A percentile compares a stretch with the other conserved stretches of the same genome.
phyloP scores from a whole-genome alignment of 1,284 basidiomycete species.

The Tremellales sp. region DNA sequence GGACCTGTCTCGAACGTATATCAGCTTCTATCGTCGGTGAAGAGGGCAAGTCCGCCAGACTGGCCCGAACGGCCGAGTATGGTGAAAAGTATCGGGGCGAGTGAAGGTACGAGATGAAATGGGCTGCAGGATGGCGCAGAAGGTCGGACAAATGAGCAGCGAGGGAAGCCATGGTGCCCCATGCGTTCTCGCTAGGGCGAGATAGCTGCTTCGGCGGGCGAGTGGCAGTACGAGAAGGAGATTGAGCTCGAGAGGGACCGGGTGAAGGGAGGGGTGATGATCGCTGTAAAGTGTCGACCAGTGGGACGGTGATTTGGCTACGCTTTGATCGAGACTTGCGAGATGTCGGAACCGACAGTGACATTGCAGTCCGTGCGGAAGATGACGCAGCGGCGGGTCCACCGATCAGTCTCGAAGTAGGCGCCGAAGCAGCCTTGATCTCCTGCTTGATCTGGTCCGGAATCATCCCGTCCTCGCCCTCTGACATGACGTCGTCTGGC shows the following conservation, averaged over 20 bases:
- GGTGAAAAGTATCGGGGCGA: slow-evolving; percentile 30
- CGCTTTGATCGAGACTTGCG: not conserved
- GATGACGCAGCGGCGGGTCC: too few relatives aligned
- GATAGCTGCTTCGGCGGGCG: slow-evolving; percentile 3
- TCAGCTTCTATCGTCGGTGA: slow-evolving; percentile 2
- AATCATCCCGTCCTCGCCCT: slow-evolving; percentile 17
- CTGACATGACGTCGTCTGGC: slow-evolving; percentile 9
- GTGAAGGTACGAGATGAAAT: slow-evolving; percentile 38
- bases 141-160: slow-evolving; percentile 32
- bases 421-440: not conserved
- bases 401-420: too few relatives aligned
- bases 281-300: slow-evolving; percentile 40
- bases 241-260: slow-evolving; percentile 12
- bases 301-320: slow-evolving; percentile 15
- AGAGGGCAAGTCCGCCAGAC: slow-evolving; percentile 20
- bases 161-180: slow-evolving; percentile 37
- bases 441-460: too few relatives aligned
- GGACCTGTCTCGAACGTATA: slow-evolving; percentile 14
- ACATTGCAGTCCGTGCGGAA: not conserved
- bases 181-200: slow-evolving; percentile 26
- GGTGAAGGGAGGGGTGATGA: slow-evolving; percentile 8
- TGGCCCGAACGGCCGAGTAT: slow-evolving; percentile 30
- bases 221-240: slow-evolving; percentile 12
- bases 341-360: not conserved
- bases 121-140: slow-evolving; percentile 15